A percentile compares a stretch with the other conserved stretches of the same genome.
These are phyloP conservation scores for Solanum tarijense DNA, from an alignment of 257 asterid species.

Conservation along the genomic window DNA sequence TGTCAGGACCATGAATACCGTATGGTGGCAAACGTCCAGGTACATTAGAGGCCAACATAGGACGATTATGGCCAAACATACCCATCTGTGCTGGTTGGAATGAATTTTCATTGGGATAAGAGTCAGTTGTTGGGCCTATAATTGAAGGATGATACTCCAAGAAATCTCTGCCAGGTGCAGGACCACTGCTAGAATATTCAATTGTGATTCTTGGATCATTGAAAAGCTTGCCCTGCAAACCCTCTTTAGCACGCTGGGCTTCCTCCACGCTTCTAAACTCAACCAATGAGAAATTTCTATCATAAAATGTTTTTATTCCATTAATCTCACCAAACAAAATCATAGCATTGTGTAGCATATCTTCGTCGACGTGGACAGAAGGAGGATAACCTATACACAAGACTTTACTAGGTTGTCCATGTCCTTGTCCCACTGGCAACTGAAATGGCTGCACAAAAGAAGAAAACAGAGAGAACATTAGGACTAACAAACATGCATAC, in stretches of 20 bases:
- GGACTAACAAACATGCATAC: neutral
- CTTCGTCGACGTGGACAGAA: constrained; percentile 67
- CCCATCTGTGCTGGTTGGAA: constrained; percentile 63
- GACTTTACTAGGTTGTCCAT: constrained; percentile 53
- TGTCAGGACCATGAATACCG: constrained; percentile 56
- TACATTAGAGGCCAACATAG: constrained; percentile 36
- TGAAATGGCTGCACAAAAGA: constrained; percentile 44
- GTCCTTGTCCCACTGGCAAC: constrained; percentile 35
- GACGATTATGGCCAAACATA: constrained; percentile 41
- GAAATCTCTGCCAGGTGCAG: constrained; percentile 25
- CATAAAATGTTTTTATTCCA: constrained; percentile 66
- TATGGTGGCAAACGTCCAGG: constrained; percentile 32
- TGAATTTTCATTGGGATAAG: constrained; percentile 30
- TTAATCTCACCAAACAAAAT: constrained; percentile 92
- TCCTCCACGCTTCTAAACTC: constrained; percentile 95
- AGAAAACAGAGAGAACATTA: neutral
- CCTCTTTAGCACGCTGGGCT: constrained; percentile 89
- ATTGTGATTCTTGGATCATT: constrained; percentile 74
- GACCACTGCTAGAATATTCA: constrained; percentile 60
- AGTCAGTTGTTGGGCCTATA: constrained; percentile 32
- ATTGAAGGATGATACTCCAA: constrained; percentile 37
- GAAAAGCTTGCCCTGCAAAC: constrained; percentile 90
- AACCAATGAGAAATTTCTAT: constrained; percentile 63
- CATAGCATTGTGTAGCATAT: constrained; percentile 94
- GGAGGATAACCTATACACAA: constrained; percentile 81